Evolutionary conservation across 2,329 filamentous ascomycete genomes (phyloP).

Genomic region (Monilinia laxa): DNA sequence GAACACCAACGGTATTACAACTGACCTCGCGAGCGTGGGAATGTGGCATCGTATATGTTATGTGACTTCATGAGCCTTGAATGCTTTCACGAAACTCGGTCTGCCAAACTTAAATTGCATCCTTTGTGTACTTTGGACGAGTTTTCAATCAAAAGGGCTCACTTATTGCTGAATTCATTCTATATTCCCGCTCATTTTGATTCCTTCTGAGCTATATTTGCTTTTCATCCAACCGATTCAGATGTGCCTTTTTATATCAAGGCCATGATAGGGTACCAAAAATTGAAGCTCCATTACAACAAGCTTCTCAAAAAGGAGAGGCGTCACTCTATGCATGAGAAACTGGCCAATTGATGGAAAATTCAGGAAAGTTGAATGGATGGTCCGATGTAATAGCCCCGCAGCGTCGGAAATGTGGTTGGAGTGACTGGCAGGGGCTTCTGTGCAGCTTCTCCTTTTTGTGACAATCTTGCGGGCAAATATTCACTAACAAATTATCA

Average conservation of each 20-base stretch:
- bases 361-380: not conserved
- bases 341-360: not conserved
- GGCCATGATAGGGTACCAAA: not conserved
- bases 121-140: not conserved
- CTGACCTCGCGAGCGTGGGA: not conserved
- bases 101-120: not conserved
- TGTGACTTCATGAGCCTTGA: not conserved
- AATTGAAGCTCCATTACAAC: not conserved
- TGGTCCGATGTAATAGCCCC: no score
- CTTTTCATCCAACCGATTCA: not conserved
- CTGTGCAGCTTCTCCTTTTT: not conserved
- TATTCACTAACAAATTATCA: not conserved
- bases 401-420: not conserved
- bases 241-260: not conserved
- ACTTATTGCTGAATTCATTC: not conserved
- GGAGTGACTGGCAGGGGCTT: not conserved
- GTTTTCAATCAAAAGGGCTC: not conserved
- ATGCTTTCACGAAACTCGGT: not conserved
- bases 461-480: not conserved
- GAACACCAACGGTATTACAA: not conserved
- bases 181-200: not conserved
- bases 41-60: slow-evolving; percentile 1
- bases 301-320: no score
- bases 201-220: not conserved
- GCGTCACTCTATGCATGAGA: not conserved